Conservation (phyloP, 345 rosid genomes). For the Camelina hispida region DNA sequence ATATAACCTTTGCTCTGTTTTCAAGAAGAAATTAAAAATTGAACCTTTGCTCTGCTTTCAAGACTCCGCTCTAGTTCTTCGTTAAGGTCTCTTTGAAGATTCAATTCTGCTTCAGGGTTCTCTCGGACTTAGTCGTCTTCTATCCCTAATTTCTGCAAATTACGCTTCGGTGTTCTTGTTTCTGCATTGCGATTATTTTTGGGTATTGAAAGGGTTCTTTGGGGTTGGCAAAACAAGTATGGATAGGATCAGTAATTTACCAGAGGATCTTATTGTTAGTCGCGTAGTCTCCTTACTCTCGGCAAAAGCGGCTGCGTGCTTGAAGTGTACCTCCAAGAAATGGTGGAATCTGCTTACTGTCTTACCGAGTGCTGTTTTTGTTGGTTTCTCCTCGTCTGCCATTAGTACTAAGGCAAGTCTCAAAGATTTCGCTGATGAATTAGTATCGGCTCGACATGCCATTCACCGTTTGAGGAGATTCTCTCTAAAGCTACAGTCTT, state of each 20-base stretch:
- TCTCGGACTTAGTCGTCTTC: background rate
- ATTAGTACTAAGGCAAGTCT: background rate
- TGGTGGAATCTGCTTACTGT: background rate
- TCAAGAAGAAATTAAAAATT: no score
- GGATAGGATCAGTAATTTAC: background rate
- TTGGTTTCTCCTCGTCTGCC: background rate
- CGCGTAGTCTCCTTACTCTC: background rate
- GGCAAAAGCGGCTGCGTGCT: background rate
- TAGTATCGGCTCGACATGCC: background rate
- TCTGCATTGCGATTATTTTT: background rate
- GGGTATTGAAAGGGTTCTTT: background rate
- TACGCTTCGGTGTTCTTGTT: background rate
- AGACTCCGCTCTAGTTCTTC: background rate
- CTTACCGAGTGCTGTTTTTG: background rate
- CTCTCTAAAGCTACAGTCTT: background rate
- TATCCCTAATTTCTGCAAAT: background rate
- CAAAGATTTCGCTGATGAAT: background rate
- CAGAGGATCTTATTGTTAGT: background rate
- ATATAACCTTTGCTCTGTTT: no score
- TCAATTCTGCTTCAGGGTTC: no score
- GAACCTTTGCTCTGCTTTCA: background rate
- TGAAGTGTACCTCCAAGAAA: background rate
- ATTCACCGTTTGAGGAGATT: background rate
- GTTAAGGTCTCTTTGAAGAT: background rate
- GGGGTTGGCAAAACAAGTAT: background rate